Conservation (phyloP, 148 eudicot species). For the Heliamphora exappendiculata region DNA sequence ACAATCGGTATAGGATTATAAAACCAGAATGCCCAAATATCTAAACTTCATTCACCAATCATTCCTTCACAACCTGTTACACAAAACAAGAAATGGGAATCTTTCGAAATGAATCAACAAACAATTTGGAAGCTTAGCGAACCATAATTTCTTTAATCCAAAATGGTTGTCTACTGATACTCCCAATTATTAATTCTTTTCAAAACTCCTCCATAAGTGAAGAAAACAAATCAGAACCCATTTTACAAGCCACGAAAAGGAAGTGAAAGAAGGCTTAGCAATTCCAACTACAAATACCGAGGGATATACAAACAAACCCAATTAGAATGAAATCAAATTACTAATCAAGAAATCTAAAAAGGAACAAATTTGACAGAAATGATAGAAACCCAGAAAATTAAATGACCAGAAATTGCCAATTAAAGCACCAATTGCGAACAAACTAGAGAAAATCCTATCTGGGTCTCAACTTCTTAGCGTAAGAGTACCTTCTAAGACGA, state of each 20-base stretch:
- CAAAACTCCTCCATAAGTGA: background rate
- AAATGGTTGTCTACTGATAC: background rate
- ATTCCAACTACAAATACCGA: background rate
- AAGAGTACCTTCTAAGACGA: slow-evolving; percentile 4
- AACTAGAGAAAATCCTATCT: background rate
- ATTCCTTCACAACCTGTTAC: background rate
- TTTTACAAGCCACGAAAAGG: background rate
- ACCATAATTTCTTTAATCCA: background rate
- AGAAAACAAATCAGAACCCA: background rate
- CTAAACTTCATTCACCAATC: background rate
- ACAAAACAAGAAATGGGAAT: background rate
- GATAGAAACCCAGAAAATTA: background rate
- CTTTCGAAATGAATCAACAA: background rate
- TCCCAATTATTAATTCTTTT: background rate
- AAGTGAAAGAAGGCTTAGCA: background rate
- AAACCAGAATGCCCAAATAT: background rate
- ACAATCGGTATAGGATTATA: background rate
- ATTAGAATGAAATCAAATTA: background rate
- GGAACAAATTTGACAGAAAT: background rate
- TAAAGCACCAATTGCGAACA: background rate
- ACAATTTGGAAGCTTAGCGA: background rate
- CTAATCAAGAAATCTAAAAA: background rate
- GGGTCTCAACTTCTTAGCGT: background rate
- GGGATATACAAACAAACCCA: background rate
- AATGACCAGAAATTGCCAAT: background rate